A percentile compares a stretch with the other conserved stretches of the same genome.
These are phyloP conservation scores for Boletus insuetus DNA, from an alignment of 768 basidiomycete species.

Conservation along the genomic window DNA sequence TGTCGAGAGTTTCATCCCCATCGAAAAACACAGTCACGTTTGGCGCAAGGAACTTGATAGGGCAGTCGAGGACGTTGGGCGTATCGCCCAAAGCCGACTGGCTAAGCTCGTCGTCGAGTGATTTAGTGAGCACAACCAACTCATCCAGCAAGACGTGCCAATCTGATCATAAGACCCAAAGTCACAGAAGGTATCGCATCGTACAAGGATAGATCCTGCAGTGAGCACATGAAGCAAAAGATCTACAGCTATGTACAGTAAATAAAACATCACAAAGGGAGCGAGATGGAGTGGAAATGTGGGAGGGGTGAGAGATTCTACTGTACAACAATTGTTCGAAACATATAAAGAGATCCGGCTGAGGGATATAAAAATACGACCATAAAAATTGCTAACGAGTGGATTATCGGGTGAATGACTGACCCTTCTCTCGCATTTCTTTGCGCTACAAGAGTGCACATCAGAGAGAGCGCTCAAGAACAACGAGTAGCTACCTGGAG, in stretches of 20 bases:
- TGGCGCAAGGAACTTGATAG: slow-evolving; percentile 72
- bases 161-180: neutral
- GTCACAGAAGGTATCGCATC: slow-evolving; percentile 2
- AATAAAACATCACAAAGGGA: neutral
- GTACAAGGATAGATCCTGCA: slow-evolving; percentile 13
- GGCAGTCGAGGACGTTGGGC: slow-evolving; percentile 70
- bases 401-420: slow-evolving; percentile 21
- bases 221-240: neutral
- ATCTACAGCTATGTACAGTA: slow-evolving; percentile 12
- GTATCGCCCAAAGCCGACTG: slow-evolving; percentile 73
- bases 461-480: slow-evolving; percentile 6
- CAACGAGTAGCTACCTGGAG: slow-evolving; percentile 42
- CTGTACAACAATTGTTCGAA: slow-evolving; percentile 27
- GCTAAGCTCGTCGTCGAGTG: slow-evolving; percentile 22
- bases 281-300: slow-evolving; percentile 5
- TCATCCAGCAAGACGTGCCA: neutral
- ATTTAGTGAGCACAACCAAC: neutral
- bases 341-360: slow-evolving; percentile 18
- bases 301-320: neutral
- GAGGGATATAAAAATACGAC: slow-evolving; percentile 30
- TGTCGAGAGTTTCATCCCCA: slow-evolving; percentile 34
- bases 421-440: slow-evolving; percentile 27
- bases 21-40: slow-evolving; percentile 39
- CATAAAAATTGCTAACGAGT: slow-evolving; percentile 22
- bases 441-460: slow-evolving; percentile 21